A percentile compares a stretch with the other conserved stretches of the same genome.
Conservation (phyloP, 2,329 filamentous ascomycete species). For the Chrysoporthe puriensis region DNA sequence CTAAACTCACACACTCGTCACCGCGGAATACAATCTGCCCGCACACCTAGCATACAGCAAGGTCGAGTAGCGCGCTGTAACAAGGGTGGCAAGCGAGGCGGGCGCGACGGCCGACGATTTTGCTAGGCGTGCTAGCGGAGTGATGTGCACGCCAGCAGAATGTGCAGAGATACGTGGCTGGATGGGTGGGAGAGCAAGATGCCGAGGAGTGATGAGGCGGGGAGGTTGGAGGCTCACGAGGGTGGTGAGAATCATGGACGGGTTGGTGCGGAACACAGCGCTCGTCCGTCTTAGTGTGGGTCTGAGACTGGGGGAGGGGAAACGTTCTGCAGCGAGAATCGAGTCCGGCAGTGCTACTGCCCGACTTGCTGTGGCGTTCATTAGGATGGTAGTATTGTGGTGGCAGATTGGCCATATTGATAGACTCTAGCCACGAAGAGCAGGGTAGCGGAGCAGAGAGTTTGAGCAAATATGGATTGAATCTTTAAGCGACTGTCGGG, state of each 20-base stretch:
- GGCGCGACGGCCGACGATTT: slow-evolving; percentile 48
- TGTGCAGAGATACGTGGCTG: slow-evolving; percentile 53
- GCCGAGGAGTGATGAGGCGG: background rate
- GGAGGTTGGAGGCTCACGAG: background rate
- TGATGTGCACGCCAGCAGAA: slow-evolving; percentile 53
- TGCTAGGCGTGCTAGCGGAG: slow-evolving; percentile 38
- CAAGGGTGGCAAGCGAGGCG: slow-evolving; percentile 55
- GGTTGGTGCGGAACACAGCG: background rate
- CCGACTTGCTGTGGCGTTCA: background rate
- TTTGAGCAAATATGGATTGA: slow-evolving; percentile 12
- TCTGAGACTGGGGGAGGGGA: background rate
- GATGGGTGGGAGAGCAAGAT: background rate
- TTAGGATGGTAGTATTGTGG: background rate
- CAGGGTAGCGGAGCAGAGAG: background rate
- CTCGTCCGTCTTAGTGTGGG: background rate
- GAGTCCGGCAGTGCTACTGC: background rate
- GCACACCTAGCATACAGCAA: slow-evolving; percentile 62
- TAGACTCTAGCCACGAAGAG: background rate
- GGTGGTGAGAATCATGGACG: background rate
- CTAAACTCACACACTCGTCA: slow-evolving; percentile 60
- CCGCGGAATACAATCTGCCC: slow-evolving; percentile 57
- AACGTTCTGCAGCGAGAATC: background rate
- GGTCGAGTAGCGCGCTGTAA: slow-evolving; percentile 51
- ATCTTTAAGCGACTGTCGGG: background rate
- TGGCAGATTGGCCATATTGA: slow-evolving; percentile 12